Evolutionary conservation across 2,329 filamentous ascomycete species (phyloP), one percentile per base, ranked within the genome.

Genomic region (Aspergillus sp.): DNA sequence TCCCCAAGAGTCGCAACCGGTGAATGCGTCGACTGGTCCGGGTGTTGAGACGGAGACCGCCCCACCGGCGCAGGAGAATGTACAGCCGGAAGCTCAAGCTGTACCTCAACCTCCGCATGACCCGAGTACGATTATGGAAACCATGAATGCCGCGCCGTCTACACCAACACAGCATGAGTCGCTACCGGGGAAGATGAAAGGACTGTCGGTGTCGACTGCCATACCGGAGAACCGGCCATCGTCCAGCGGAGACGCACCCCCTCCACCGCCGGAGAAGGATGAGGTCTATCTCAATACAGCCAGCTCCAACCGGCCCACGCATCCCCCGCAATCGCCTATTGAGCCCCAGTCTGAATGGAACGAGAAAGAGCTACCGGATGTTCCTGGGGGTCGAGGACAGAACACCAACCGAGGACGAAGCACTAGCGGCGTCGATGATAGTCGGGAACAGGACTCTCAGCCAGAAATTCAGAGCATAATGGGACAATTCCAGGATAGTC

Each of bases 381-480:
- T 65, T 41, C 67, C 59, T 27, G 57, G 55, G 47, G 56, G 57
- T 33, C 57, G 51, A 26, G 52, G 58, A 38, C 52, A 48, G n/a
- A 55, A 52, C 9, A 47, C 82, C 43, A 78, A 74, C 55, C 69
- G 69, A 49, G 76, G 75, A 45, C 30, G 30, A 32, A 27, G 26
- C 26, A 55, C 40, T 28, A 60, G 73, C 33, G 82, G 76, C 56
- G 28, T 10, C 7, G 81, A 83, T 59, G 81, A 82, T 58, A 77
- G 81, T 46, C 78, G 80, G 26, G 82, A 89, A 42, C 79, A 79
- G 43, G 81, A 81, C 44, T 88, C 86, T 7, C 80, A 81, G 49
- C 83, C 85, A 4, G 93, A 98, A 70, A 96, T 98, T 50, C 88
- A 96, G 68, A 94, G 80, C 63, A 97, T 98, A 64, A 97, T 98